Evolutionary conservation across 768 basidiomycete genomes (phyloP), one percentile per base, ranked within the genome.

Genomic region (Lactarius sanguifluus): DNA sequence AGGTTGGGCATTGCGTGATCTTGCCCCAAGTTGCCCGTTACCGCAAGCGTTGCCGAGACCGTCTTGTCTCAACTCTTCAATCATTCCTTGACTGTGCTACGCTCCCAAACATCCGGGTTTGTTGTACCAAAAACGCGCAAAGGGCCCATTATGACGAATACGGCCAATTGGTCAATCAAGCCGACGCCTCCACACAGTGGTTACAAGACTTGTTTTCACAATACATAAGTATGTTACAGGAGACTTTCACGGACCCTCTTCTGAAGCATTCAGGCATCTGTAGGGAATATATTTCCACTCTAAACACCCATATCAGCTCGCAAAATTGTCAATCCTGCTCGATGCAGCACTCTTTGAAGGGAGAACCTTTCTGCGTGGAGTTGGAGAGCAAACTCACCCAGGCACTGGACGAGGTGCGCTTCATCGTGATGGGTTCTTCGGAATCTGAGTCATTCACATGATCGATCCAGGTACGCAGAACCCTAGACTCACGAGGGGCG

Each of bases 1-100:
- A 41, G 58, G 58, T 15, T 52, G 36, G 36, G 64, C 64, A 15
- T 16, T 64, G 47, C 47, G 30, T 20, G 64, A 54, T 8, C 58
- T 64, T 10, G 20, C 28, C 28, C 28, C 28, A 28, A 28, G 28
- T 28, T 28, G 28, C 20, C 8, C 25, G n/a, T n/a, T 59, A 59
- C 34, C 58, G 47, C 47, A 18, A n/a, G n/a, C 50, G 36, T 6
- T 59, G 58, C 38, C n/a, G 4, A 16, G 15, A 30, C 4, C 15
- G 20, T 2, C 58, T 64, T 3, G 16, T 30, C 15, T 28, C 50
- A 1, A 36, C 30, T 23, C 16, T 64, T 10, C 9, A 10, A 18
- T n/a, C 32, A 1, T 30, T 61, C 28, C 28, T 36, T 1, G 32
- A 45, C 15, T 0, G 13, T 16, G 25, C 28, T 16, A 15, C 16